phyloP scores from a whole-genome alignment of 257 asterid genomes.

The Hygrophila difformis region DNA sequence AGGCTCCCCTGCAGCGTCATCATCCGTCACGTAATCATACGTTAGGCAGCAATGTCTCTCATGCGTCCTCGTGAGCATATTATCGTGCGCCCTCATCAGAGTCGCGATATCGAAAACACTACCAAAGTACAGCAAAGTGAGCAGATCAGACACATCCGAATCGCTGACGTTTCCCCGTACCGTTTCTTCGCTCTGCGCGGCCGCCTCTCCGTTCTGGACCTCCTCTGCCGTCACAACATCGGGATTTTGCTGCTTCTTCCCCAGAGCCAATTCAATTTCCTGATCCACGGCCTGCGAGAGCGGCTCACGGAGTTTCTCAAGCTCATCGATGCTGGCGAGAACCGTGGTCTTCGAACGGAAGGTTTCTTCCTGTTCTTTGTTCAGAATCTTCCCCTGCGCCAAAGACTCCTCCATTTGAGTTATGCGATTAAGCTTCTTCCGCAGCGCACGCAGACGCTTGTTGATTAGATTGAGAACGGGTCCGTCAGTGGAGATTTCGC shows the following conservation, averaged over 20 bases:
- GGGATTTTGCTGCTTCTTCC: constrained; percentile 13
- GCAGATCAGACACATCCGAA: constrained; percentile 46
- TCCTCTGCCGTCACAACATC: constrained; percentile 9
- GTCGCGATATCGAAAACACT: constrained; percentile 67
- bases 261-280: constrained; percentile 44
- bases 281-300: constrained; percentile 54
- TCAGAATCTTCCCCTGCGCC: constrained; percentile 53
- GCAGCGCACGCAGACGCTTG: constrained; percentile 78
- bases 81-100: constrained; percentile 35
- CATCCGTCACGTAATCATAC: constrained; percentile 83
- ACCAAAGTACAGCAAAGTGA: constrained; percentile 57
- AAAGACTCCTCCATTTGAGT: constrained; percentile 75
- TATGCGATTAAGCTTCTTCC: constrained; percentile 65
- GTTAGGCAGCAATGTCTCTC: constrained; percentile 84
- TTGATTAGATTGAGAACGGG: constrained; percentile 61
- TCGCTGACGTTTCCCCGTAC: constrained; percentile 12
- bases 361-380: constrained; percentile 81
- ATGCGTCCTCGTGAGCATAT: constrained; percentile 57
- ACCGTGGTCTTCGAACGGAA: constrained; percentile 55
- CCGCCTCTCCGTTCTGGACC: constrained; percentile 14
- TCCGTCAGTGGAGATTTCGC: constrained; percentile 28
- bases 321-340: constrained; percentile 60
- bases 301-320: constrained; percentile 65
- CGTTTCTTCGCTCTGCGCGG: constrained; percentile 18
- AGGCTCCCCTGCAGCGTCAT: constrained; percentile 45